Conservation (phyloP, 2,329 filamentous ascomycete genomes). For the Trichoderma aggressivum region DNA sequence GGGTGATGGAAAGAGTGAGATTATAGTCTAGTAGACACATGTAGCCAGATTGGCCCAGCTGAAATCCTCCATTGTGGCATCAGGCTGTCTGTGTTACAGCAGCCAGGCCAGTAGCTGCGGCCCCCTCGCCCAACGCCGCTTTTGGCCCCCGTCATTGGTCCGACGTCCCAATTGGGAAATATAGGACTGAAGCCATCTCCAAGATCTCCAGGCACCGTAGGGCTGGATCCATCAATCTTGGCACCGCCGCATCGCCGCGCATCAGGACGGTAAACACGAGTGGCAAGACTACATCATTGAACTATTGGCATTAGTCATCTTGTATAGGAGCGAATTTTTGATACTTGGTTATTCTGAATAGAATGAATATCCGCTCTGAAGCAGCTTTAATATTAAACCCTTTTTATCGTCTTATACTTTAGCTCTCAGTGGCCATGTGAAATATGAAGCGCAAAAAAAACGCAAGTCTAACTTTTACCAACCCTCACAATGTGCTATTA, state of each 20-base stretch:
- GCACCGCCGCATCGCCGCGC: neutral
- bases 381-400: neutral
- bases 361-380: neutral
- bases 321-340: neutral
- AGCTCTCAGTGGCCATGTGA: neutral
- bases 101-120: slow-evolving; percentile 11
- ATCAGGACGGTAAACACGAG: neutral
- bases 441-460: neutral
- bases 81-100: neutral
- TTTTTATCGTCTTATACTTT: neutral
- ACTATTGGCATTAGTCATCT: neutral
- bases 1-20: neutral
- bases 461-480: neutral
- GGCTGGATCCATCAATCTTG: neutral
- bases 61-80: neutral
- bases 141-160: neutral
- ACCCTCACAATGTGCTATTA: neutral
- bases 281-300: neutral
- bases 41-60: neutral
- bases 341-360: fast-evolving
- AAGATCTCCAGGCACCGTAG: neutral
- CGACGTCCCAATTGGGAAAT: slow-evolving; percentile 9
- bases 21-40: neutral
- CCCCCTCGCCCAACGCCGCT: slow-evolving; percentile 1
- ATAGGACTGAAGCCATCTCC: slow-evolving; percentile 1